Base-by-base conservation (phyloP, 2,329 filamentous ascomycete genomes). In the Neonectria sp. region DNA sequence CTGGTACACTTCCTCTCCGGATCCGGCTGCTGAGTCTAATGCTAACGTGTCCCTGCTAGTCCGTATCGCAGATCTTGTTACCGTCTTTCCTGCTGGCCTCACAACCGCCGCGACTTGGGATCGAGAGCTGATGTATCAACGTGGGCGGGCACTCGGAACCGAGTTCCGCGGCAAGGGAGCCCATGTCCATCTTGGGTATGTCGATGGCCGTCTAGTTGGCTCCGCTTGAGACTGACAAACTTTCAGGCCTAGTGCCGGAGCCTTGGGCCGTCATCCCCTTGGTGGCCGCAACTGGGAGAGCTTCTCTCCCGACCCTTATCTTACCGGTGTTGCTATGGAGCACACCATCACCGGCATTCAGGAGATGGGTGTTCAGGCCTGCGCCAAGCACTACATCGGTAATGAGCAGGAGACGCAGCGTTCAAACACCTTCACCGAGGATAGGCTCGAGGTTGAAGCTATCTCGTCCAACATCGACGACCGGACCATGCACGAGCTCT, bases 151-250 rank as follows among this genome's bases (percentile, higher is more conserved):
- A 52, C 82, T 86, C 81, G 84, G 82, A 17, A 49, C 77, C 51
- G 93, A 95, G 79, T 90, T 92, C 77, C 88, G 86, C 71, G 90
- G 81, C 69, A 95, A 95, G 82, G 93, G 93, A 63, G 86, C 92
- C 25, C 91, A 95, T 76, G 83, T 94, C 31, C 88, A 90, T 15
- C 37, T 43, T 6, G 37, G 8, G 37, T 43, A 43, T 12, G 37
- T 43, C 6, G 5, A 35, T 21, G 12, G 5, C 37, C 37, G 13
- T 43, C 8, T 15, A 43, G 33, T 13, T 1, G 3, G 17, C 9
- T 43, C 33, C 3, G 33, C 13, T 35, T 43, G 3, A 15, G 8
- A 2, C 21, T 21, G 21, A 21, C 21, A 21, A 11, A 70, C 85
- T 95, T 29, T 21, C 21, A 74, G 69, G 2, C 81, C 83, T 11